Evolutionary conservation across 768 basidiomycete genomes (phyloP), one percentile per base, ranked within the genome.

Genomic region (Clathrus columnatus): DNA sequence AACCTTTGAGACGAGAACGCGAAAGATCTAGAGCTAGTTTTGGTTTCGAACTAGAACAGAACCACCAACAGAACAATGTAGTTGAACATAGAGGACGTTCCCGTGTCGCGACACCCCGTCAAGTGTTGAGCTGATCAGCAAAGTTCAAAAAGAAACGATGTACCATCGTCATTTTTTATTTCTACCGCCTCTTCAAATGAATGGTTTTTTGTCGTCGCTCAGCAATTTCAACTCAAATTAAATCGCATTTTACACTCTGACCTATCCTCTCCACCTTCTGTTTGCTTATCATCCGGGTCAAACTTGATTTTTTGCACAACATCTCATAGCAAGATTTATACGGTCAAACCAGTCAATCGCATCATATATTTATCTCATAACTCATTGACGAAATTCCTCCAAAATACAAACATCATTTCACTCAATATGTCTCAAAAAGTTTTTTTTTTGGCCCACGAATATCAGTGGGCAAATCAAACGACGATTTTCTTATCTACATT

Each of bases 11-110:
- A 21, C 16, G 23, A 43, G 43, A 24, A 28, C 24, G 43, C 11
- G 21, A 5, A 28, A 14, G 44, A 47, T 36, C 36, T 36, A 36
- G 36, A 8, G 36, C 36, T 36, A 11, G 14, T 36, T n/a, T 36
- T 11, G 43, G 44, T 6, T 4, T 24, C 18, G 20, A 21, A n/a
- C 29, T 17, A 21, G 41, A 42, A 24, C 41, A 7, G 20, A 24
- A 20, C 17, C 17, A 26, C 24, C 21, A 46, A 21, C 10, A 4
- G 4, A 23, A 47, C 20, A 20, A 28, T 16, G 46, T 16, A 42
- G 45, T n/a, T 16, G 54, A 55, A 45, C 27, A 45, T 29, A 5
- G 54, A 17, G 54, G 54, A 17, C 54, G 54, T 2, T 55, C 54
- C 8, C n/a, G 54, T 20, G 45, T 48, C 16, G 54, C 48, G 6